A percentile compares a stretch with the other conserved stretches of the same genome.
Conservation (phyloP, 2,329 filamentous ascomycete genomes). For the Fusarium siculi region DNA sequence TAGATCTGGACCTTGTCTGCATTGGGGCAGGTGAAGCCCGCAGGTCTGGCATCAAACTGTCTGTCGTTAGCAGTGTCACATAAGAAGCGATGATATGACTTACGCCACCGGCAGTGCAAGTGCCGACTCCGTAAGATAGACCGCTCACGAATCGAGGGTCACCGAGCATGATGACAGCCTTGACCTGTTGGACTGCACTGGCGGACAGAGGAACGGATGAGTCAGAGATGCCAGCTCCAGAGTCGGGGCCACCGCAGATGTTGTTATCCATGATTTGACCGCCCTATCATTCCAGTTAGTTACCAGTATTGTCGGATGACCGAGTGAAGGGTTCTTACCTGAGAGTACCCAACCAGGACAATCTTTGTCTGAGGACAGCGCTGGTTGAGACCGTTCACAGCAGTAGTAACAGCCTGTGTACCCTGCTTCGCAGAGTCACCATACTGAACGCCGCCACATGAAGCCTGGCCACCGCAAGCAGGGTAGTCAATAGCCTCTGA, state of each 20-base stretch:
- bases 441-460: slow-evolving; percentile 69
- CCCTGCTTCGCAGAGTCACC: slow-evolving; percentile 68
- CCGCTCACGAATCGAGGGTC: slow-evolving; percentile 68
- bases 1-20: slow-evolving; percentile 68
- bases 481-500: slow-evolving; percentile 68
- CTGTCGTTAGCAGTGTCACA: rapidly evolving
- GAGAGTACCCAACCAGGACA: slow-evolving; percentile 71
- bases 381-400: slow-evolving; percentile 67
- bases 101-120: slow-evolving; percentile 67
- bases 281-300: slow-evolving; percentile 51
- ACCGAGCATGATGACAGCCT: slow-evolving; percentile 73
- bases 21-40: slow-evolving; percentile 66
- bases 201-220: slow-evolving; percentile 56
- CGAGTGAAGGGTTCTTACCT: slow-evolving; percentile 44
- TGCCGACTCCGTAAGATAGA: slow-evolving; percentile 69
- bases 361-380: slow-evolving; percentile 67
- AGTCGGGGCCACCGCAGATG: slow-evolving; percentile 68
- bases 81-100: slow-evolving; percentile 33
- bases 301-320: rapidly evolving
- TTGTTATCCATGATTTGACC: slow-evolving; percentile 73
- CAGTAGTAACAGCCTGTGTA: slow-evolving; percentile 66
- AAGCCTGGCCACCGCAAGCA: slow-evolving; percentile 69
- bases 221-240: slow-evolving; percentile 56
- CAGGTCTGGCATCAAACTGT: slow-evolving; percentile 69
- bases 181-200: slow-evolving; percentile 64